A percentile compares a stretch with the other conserved stretches of the same genome.
phyloP scores from a whole-genome alignment of 176 grass and related monocot species.

The Eremochloa ophiuroides region DNA sequence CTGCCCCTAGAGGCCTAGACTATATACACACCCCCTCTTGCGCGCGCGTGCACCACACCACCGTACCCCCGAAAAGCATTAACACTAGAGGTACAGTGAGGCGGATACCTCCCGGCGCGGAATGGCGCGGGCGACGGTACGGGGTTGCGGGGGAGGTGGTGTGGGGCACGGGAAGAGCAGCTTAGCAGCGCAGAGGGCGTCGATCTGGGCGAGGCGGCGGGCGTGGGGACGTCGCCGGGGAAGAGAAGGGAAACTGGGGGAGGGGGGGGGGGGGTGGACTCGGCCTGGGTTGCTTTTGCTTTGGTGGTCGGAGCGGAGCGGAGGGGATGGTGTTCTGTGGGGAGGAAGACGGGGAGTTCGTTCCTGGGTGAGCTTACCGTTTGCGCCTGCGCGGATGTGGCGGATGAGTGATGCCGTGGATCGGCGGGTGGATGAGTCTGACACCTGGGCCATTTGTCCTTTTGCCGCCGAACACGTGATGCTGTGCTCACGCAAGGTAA shows the following conservation, averaged over 20 bases:
- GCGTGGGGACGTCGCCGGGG: constrained; percentile 48
- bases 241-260: constrained; percentile 37
- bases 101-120: constrained; percentile 39
- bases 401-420: not conserved
- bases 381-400: constrained; percentile 33
- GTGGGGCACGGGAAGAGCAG: not conserved
- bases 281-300: constrained; percentile 1
- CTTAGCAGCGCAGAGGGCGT: not conserved
- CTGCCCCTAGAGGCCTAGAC: not conserved
- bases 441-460: not conserved
- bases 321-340: not conserved
- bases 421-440: constrained; percentile 12
- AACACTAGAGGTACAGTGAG: constrained; percentile 51
- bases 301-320: constrained; percentile 16
- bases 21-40: constrained; percentile 15
- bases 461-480: not conserved
- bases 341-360: constrained; percentile 1
- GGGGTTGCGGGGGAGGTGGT: not conserved
- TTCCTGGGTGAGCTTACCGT: constrained; percentile 38
- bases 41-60: constrained; percentile 1
- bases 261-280: too few species aligned
- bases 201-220: constrained; percentile 32
- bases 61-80: constrained; percentile 37
- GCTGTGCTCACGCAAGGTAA: not conserved
- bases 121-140: constrained; percentile 29